Evolutionary conservation across 805 yeast genomes (phyloP).

Genomic region (Sugiyamaella floridensis): DNA sequence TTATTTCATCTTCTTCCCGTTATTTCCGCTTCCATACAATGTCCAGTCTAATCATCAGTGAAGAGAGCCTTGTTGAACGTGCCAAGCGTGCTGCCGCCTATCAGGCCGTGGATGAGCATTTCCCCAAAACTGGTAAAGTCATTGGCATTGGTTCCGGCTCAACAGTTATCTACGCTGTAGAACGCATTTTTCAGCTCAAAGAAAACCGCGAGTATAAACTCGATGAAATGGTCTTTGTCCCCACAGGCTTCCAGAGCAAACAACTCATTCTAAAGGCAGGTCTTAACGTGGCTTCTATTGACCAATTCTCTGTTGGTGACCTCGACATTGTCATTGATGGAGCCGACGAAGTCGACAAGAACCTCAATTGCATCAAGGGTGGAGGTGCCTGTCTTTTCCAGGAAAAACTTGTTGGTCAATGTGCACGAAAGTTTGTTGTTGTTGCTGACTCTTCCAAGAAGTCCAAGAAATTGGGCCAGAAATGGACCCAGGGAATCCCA

Average conservation of each 20-base stretch:
- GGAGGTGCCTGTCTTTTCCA: conserved; percentile 98
- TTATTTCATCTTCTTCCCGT: background rate
- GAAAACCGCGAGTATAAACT: conserved; percentile 35
- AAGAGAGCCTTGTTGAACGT: conserved; percentile 47
- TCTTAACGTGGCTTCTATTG: conserved; percentile 68
- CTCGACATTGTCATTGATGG: conserved; percentile 96
- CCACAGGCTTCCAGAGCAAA: conserved; percentile 95
- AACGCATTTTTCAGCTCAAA: conserved; percentile 69
- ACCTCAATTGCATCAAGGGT: conserved; percentile 86
- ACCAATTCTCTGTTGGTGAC: conserved; percentile 56
- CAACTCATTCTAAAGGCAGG: conserved; percentile 79
- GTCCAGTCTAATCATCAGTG: conserved; percentile 1
- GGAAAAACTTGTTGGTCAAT: conserved; percentile 86
- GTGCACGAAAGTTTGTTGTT: conserved; percentile 67
- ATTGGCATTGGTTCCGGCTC: conserved; percentile 96
- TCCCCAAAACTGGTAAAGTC: conserved; percentile 59
- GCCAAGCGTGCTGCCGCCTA: conserved; percentile 91
- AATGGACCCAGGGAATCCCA: conserved; percentile 90
- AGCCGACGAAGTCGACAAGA: conserved; percentile 88
- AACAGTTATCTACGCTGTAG: conserved; percentile 96
- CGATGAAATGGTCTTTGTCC: conserved; percentile 64
- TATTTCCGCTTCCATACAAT: background rate
- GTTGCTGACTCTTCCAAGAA: conserved; percentile 92
- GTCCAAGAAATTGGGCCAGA: conserved; percentile 63
- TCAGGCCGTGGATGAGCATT: conserved; percentile 83